Evolutionary conservation across 2,329 filamentous ascomycete genomes (phyloP).

Genomic region (Teratosphaeria nubilosa): DNA sequence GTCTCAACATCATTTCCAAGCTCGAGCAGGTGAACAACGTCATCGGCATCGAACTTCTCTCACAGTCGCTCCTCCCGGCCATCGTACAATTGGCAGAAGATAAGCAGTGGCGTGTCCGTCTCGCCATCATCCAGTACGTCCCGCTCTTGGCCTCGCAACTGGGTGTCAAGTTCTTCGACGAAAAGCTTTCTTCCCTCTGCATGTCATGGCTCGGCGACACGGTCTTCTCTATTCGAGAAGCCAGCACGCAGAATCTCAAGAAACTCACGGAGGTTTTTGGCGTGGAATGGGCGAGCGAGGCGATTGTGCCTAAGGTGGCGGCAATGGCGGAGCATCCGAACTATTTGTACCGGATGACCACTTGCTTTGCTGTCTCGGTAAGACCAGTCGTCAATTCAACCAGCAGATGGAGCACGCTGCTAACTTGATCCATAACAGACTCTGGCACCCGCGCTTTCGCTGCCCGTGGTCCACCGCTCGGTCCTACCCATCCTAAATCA

Average conservation of each 20-base stretch:
- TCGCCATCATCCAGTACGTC: slow-evolving; percentile 99
- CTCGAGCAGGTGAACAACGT: slow-evolving; percentile 97
- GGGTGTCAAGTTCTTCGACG: slow-evolving; percentile 95
- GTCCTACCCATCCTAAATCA: slow-evolving; percentile 95
- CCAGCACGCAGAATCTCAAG: slow-evolving; percentile 93
- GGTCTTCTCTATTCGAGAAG: slow-evolving; percentile 96
- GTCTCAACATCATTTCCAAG: slow-evolving; percentile 99
- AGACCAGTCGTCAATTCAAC: slow-evolving; percentile 28
- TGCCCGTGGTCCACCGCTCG: slow-evolving; percentile 84
- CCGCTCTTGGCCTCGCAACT: slow-evolving; percentile 90
- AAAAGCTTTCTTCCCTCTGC: slow-evolving; percentile 88
- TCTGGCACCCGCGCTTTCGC: slow-evolving; percentile 80
- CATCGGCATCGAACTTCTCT: slow-evolving; percentile 93
- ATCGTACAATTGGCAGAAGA: slow-evolving; percentile 97
- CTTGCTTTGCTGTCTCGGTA: slow-evolving; percentile 98
- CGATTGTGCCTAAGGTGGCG: slow-evolving; percentile 97
- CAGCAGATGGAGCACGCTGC: not conserved
- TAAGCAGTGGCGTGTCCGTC: slow-evolving; percentile 96
- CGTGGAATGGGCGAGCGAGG: slow-evolving; percentile 92
- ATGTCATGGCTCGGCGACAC: slow-evolving; percentile 99
- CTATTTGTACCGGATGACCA: slow-evolving; percentile 99
- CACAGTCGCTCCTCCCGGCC: slow-evolving; percentile 89
- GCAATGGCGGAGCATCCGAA: slow-evolving; percentile 97
- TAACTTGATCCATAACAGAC: slow-evolving; percentile 49
- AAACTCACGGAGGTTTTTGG: slow-evolving; percentile 98